Base-by-base conservation (phyloP, 768 basidiomycete species). In the Pisolithus orientalis region DNA sequence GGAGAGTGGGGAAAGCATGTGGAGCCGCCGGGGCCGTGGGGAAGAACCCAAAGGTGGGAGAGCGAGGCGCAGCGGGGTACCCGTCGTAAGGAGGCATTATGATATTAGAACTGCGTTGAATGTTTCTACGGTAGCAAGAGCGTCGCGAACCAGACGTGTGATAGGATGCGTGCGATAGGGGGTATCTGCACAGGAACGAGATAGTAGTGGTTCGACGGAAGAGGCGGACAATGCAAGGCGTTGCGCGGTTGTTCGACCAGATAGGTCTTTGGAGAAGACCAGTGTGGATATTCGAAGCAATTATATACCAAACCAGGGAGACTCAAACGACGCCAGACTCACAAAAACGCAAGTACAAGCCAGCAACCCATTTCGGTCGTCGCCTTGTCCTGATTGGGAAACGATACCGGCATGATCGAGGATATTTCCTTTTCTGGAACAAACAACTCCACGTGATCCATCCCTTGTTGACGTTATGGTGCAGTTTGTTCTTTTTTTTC, bases 11-110 rank as follows among this genome's bases (percentile, higher is more conserved):
- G 63, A 85, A 83, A 11, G 81, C 77, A 51, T 82, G 80, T 49
- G 83, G 82, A 11, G 77, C 75, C 24, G 80, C 72, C 5, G 76
- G 70, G 9, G 63, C 76, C 14, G 73, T 65, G 32, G 83, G 83
- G 72, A 85, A 84, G 70, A 83, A 75, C 53, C 79, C 80, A 59
- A 68, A 80, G 4, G 75, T 75, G 52, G 82, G 81, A 2, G 83
- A 82, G 29, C 78, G 61, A 52, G 81, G 77, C 28, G 70, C 56
- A 17, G 72, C 60, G 39, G 69, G 63, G 68, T 72, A 75, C 50
- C 62, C 59, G 56, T 59, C 61, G 57, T 53, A 70, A 16, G 73
- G 75, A 59, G 82, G 75, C 78, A 80, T 78, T 56, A 62, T 66
- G 59, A 40, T 44, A 53, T 55, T 45, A 50, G 44, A 52, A 29